Conservation (phyloP, 2,329 filamentous ascomycete species). For the Colletotrichum sp. region DNA sequence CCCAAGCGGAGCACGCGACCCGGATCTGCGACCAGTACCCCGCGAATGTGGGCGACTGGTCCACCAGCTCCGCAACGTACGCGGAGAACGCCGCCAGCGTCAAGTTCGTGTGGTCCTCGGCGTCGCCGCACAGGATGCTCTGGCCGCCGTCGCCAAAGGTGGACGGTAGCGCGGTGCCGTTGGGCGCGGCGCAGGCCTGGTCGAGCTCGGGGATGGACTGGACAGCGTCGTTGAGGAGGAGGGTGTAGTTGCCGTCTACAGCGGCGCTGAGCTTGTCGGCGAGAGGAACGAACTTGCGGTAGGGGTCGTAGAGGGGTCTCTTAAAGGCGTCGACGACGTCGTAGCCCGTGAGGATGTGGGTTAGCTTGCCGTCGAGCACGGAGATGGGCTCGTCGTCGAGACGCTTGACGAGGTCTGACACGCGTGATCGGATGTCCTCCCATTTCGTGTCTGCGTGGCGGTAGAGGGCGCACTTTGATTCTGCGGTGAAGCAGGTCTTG, state of each 20-base stretch:
- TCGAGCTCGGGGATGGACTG: neutral
- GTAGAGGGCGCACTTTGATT: conserved; percentile 33
- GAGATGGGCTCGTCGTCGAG: conserved; percentile 33
- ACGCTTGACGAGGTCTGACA: conserved; percentile 32
- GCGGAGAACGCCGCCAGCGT: conserved; percentile 28
- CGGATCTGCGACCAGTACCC: conserved; percentile 39
- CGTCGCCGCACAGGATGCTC: conserved; percentile 41
- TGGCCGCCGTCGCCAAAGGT: conserved; percentile 24
- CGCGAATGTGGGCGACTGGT: conserved; percentile 35
- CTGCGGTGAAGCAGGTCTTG: conserved; percentile 37
- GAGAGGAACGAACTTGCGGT: conserved; percentile 19
- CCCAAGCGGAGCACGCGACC: conserved; percentile 44
- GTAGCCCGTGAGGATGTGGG: conserved; percentile 32
- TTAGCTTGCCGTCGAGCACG: conserved; percentile 23
- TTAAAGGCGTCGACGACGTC: conserved; percentile 34
- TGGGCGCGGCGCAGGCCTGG: neutral
- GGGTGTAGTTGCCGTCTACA: conserved; percentile 33
- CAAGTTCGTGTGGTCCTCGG: conserved; percentile 25
- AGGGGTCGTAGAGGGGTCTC: conserved; percentile 34
- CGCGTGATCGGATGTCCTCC: conserved; percentile 34
- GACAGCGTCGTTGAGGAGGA: neutral
- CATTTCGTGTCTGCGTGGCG: conserved; percentile 27
- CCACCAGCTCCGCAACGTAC: conserved; percentile 32
- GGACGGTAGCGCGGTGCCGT: neutral
- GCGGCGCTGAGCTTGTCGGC: conserved; percentile 25